Base-by-base conservation (phyloP, 306 rosid species). In the Sicyos edulis region DNA sequence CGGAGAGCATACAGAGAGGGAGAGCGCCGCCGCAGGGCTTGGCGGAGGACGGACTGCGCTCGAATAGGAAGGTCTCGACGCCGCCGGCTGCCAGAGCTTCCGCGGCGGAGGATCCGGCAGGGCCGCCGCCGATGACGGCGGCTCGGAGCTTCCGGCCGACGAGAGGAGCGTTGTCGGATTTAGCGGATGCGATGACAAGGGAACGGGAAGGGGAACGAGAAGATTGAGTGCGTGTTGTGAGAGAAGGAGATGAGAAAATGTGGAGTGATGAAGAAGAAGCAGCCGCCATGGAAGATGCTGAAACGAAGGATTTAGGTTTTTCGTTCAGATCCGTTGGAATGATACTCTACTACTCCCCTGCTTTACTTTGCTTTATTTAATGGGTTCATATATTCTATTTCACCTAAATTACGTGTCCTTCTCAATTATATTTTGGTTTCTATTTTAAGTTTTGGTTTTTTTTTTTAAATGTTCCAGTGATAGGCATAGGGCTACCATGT, bases 11-110 rank as follows among this genome's bases (percentile, higher is more conserved):
- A 68, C 96, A 92, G 64, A 90, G 88, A 0, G 98, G 98, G 65
- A 92, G 90, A 62, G 98, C 98, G 51, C 98, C 98, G 66, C 98
- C 98, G 84, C 98, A 92, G 12, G 98, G 98, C 54, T 92, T 92
- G 49, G 96, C 91, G 16, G 74, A 56, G 0, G 89, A 77, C 0
- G 96, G 88, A 50, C 76, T 81, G 0, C 98, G 91, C 66, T 92
- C 96, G 50, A 92, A 83, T 9, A 92, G 83, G 47, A 88, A 92
- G 15, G 92, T 88, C 70, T 92, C 98, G 0, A 90, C 64, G 3
- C 98, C 98, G 26, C 98, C 96, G 0, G 78, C 21, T 0, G 96
- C 96, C 10, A 92, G 72, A 10, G 96, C 96, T 55, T 90, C 98
- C 0, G 96, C 98, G 0, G 96, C 89, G 0, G 98, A 92, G 69